Evolutionary conservation across 1,284 basidiomycete species (phyloP).

Genomic region (Anthracocystis walkeri): DNA sequence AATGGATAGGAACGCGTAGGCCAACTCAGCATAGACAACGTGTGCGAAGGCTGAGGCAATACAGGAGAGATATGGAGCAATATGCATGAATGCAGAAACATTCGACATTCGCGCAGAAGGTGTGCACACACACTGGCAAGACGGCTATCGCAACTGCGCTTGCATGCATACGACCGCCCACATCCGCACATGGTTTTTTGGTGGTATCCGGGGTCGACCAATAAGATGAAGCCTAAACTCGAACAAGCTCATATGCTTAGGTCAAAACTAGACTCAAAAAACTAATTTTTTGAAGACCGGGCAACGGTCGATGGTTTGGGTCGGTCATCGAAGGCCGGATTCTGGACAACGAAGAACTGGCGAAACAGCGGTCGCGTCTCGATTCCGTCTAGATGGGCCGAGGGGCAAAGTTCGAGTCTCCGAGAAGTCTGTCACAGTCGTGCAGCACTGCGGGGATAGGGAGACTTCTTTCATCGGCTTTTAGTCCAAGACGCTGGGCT

Average conservation of each 20-base stretch:
- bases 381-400: not conserved
- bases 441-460: too few species aligned
- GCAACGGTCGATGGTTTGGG: not conserved
- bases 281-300: not conserved
- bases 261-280: not conserved
- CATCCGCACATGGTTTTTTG: not conserved
- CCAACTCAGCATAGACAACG: not conserved
- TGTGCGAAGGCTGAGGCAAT: conserved; percentile 3
- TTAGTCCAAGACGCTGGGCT: too few species aligned
- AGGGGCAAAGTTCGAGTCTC: conserved; percentile 1
- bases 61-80: not conserved
- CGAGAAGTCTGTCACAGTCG: not conserved
- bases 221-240: conserved; percentile 28
- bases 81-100: conserved; percentile 10
- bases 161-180: not conserved
- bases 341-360: not conserved
- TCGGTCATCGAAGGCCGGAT: conserved; percentile 11
- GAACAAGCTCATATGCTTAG: conserved; percentile 10
- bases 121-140: conserved; percentile 5
- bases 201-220: conserved; percentile 41
- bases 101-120: not conserved
- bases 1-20: not conserved
- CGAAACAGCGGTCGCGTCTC: not conserved
- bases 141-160: conserved; percentile 1
- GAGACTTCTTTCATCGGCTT: too few species aligned